phyloP scores from a whole-genome alignment of 306 rosid genomes.

The Fagus sylvatica region DNA sequence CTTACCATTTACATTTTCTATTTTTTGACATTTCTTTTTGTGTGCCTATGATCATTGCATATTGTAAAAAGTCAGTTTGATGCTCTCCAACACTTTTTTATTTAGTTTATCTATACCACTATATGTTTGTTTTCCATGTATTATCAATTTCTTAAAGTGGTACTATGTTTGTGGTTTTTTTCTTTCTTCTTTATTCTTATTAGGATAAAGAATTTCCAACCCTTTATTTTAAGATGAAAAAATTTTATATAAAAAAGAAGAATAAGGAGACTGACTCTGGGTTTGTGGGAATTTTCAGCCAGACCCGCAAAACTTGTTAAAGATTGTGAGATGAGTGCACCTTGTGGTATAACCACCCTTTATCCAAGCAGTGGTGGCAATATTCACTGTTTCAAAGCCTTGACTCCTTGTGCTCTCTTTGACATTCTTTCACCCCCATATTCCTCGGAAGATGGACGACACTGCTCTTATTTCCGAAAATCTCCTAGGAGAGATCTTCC shows the following conservation, averaged over 20 bases:
- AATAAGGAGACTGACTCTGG: background rate
- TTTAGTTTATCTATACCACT: background rate
- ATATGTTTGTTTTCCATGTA: background rate
- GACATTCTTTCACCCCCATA: conserved; percentile 50
- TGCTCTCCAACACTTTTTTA: background rate
- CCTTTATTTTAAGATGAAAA: too few relatives aligned
- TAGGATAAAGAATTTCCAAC: background rate
- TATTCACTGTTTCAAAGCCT: conserved; percentile 44
- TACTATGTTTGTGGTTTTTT: background rate
- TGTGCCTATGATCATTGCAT: background rate
- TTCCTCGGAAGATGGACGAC: conserved; percentile 38
- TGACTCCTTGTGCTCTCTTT: conserved; percentile 47
- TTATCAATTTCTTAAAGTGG: background rate
- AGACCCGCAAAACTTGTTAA: conserved; percentile 39
- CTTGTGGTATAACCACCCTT: conserved; percentile 37
- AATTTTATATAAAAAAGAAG: background rate
- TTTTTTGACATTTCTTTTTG: background rate
- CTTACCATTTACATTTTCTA: too few relatives aligned
- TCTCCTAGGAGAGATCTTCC: conserved; percentile 30
- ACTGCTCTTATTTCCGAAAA: conserved; percentile 43
- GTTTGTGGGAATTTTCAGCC: conserved; percentile 19
- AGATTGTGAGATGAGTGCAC: conserved; percentile 46
- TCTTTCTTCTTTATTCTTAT: background rate
- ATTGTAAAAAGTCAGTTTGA: background rate
- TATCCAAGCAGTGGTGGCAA: conserved; percentile 48